Base-by-base conservation (phyloP, 192 early-diverging fungal genomes). In the Coemansia sp. region DNA sequence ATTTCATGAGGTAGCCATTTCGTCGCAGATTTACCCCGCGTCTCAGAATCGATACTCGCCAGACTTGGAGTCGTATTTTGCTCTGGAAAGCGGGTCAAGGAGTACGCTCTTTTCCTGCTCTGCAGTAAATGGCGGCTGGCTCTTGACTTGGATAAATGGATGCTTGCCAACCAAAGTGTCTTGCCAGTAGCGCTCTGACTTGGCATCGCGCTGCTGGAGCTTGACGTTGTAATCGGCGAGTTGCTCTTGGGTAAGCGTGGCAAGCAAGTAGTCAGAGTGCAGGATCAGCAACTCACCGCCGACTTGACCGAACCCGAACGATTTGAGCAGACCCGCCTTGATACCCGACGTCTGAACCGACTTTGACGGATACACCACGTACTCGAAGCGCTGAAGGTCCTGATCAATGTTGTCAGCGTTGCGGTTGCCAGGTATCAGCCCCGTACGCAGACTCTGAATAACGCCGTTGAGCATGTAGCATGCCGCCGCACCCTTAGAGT, bases 391-490 rank as follows among this genome's bases (percentile, higher is more conserved):
- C 43, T 82, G 73, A 66, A 98, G 86, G 1, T 89, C 79, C 43
- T 84, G 83, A 55, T 67, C 72, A 47, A 81, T 73, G 33, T 81
- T 76, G 58, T 81, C 70, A 0, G 78, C 74, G 68, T 98, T 95
- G 70, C 94, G 92, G 84, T 98, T 98, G 50, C 96, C 96, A 17
- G 94, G 96, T 59, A 96, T 86, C 42, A 95, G 80, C 66, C 96
- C 93, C 35, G 91, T 92, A 61, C 91, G 88, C 59, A 97, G 80
- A 49, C 88, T 82, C 74, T 96, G 94, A 32, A 97, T 72, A 49
- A 94, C 86, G 67, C 94, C 94, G 77, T 96, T 97, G 66, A 93
- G 86, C 96, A 97, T 96, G 90, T 92, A 97, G 26, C 89, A 90
- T 32, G 96, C 94, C 43, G 96, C 94, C 28, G 94, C 89, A 39